These are phyloP conservation scores for Ceratobasidium sp. DNA, from an alignment of 1,284 basidiomycete genomes.

Conservation along the genomic window DNA sequence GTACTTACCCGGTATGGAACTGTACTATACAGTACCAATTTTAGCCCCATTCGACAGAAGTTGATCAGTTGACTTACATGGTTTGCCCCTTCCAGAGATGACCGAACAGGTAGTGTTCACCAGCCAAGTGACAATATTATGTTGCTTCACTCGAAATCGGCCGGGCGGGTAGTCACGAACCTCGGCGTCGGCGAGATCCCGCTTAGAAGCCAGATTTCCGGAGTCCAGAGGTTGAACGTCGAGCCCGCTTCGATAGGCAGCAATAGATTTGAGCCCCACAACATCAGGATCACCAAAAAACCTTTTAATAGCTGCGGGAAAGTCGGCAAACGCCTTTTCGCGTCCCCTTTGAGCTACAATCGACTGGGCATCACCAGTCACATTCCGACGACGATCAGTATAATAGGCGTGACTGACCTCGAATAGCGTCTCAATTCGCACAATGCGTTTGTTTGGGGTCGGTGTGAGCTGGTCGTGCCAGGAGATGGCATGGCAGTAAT, in stretches of 20 bases:
- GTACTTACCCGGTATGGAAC: conserved; percentile 75
- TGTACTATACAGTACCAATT: conserved; percentile 65
- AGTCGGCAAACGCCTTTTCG: conserved; percentile 58
- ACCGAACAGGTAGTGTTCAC: conserved; percentile 54
- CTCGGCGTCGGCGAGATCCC: no score
- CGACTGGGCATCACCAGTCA: conserved; percentile 30
- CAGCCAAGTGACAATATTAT: conserved; percentile 59
- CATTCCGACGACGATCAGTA: no score
- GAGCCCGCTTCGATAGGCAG: conserved; percentile 80
- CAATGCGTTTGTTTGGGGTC: conserved; percentile 69
- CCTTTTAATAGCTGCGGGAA: conserved; percentile 56
- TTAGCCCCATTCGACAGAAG: background rate
- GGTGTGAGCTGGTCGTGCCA: conserved; percentile 74
- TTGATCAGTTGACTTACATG: conserved; percentile 65
- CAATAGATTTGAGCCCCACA: conserved; percentile 78
- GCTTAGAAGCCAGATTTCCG: no score
- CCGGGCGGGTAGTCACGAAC: no score
- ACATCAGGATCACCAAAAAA: conserved; percentile 64
- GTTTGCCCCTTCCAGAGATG: conserved; percentile 58
- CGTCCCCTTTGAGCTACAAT: conserved; percentile 74
- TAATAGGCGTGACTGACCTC: background rate
- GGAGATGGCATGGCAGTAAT: conserved; percentile 65
- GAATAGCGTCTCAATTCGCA: conserved; percentile 67
- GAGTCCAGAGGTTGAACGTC: no score
- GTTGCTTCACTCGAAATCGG: conserved; percentile 50